phyloP scores from a whole-genome alignment of 2,329 filamentous ascomycete genomes.

The Chaetoscypha palmicola region DNA sequence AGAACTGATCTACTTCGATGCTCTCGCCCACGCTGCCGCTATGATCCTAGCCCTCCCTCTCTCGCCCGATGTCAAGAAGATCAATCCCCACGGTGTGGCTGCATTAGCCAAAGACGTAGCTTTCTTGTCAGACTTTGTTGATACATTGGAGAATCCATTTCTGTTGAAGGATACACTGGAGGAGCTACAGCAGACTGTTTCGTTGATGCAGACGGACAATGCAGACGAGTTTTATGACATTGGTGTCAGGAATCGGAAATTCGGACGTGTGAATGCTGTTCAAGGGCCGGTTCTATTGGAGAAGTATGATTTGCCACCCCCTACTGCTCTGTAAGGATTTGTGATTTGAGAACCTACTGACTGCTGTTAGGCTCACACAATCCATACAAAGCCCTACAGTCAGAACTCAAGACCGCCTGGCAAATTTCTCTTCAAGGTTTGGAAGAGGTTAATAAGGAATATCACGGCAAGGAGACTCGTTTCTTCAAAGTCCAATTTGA shows the following conservation, averaged over 20 bases:
- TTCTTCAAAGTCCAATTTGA: too few species aligned
- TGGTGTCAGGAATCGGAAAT: conserved; percentile 83
- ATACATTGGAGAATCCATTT: conserved; percentile 73
- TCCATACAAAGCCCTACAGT: conserved; percentile 52
- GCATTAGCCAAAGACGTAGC: conserved; percentile 76
- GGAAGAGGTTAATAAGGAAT: conserved; percentile 47
- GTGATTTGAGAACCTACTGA: conserved; percentile 5
- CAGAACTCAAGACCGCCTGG: conserved; percentile 49
- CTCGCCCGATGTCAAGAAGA: conserved; percentile 70
- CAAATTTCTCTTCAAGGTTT: conserved; percentile 69
- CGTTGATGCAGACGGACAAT: conserved; percentile 79
- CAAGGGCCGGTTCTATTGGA: conserved; percentile 87
- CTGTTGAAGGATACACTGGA: conserved; percentile 85
- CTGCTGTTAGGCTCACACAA: conserved; percentile 57
- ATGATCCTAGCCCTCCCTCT: conserved; percentile 60
- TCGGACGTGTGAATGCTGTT: conserved; percentile 83
- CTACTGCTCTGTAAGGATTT: conserved; percentile 4
- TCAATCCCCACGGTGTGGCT: conserved; percentile 78
- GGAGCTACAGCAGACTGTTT: conserved; percentile 87
- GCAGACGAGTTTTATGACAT: conserved; percentile 97
- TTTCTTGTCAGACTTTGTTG: conserved; percentile 80
- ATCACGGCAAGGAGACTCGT: conserved; percentile 3
- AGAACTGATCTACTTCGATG: conserved; percentile 96
- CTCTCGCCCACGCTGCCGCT: conserved; percentile 80
- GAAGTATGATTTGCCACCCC: conserved; percentile 60